These are phyloP conservation scores for Salmacisia buchloeana DNA, from an alignment of 1,284 basidiomycete species.

Conservation along the genomic window DNA sequence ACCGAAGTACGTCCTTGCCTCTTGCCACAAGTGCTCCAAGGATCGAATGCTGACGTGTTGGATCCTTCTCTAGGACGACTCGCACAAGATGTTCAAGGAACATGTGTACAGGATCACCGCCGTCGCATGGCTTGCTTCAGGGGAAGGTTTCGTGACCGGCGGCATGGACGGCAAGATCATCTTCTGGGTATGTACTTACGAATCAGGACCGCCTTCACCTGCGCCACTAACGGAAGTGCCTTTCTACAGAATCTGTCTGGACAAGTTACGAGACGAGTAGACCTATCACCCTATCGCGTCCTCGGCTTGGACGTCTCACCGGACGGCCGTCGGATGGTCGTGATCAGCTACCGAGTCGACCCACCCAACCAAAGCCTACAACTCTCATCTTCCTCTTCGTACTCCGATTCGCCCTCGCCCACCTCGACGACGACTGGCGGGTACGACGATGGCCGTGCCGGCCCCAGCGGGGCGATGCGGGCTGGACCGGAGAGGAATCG, in stretches of 20 bases:
- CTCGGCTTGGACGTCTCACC: slow-evolving; percentile 81
- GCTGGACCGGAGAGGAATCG: neutral
- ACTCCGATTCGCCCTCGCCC: slow-evolving; percentile 15
- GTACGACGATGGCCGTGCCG: slow-evolving; percentile 1
- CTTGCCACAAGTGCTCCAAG: neutral
- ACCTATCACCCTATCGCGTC: slow-evolving; percentile 72
- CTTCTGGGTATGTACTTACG: slow-evolving; percentile 68
- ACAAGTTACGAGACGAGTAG: slow-evolving; percentile 58
- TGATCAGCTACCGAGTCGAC: slow-evolving; percentile 56
- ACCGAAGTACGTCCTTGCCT: neutral
- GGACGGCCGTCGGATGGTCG: slow-evolving; percentile 74
- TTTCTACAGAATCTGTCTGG: slow-evolving; percentile 64
- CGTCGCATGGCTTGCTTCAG: slow-evolving; percentile 80
- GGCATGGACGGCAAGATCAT: slow-evolving; percentile 81
- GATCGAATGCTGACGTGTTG: slow-evolving; percentile 8
- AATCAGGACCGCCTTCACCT: neutral
- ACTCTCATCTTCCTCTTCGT: slow-evolving; percentile 8
- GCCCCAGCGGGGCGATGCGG: neutral
- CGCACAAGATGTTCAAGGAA: slow-evolving; percentile 54
- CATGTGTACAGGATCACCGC: slow-evolving; percentile 82
- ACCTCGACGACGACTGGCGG: slow-evolving; percentile 18
- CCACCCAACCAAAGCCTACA: slow-evolving; percentile 9
- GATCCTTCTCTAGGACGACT: slow-evolving; percentile 21
- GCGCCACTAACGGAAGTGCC: neutral
- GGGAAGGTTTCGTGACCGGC: slow-evolving; percentile 80